Percentiles rank a stretch among this genome's conserved stretches.
These are phyloP conservation scores for Blepharisma japonicum DNA, from an alignment of 73 alveolate species.

Conservation along the genomic window DNA sequence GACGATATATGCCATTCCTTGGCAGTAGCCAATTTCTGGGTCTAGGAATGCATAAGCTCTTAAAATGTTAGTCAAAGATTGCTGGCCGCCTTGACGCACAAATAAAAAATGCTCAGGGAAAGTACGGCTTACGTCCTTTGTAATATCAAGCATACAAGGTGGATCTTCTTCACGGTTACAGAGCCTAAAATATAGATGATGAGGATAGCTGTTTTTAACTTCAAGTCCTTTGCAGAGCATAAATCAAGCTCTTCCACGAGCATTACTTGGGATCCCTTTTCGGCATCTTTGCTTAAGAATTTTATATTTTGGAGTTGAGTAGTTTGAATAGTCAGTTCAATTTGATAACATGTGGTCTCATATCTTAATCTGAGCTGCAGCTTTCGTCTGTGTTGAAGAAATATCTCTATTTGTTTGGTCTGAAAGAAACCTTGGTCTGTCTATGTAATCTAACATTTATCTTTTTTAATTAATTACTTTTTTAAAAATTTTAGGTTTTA, in stretches of 20 bases:
- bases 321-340: neutral
- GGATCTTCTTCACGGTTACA: conserved; percentile 23
- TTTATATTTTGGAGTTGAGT: neutral
- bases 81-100: conserved; percentile 19
- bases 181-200: conserved; percentile 14
- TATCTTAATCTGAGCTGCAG: no score
- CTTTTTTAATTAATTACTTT: no score
- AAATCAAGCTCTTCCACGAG: conserved; percentile 59
- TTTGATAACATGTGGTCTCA: no score
- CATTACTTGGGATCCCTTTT: conserved; percentile 66
- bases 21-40: conserved; percentile 78
- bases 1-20: conserved; percentile 75
- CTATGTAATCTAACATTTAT: no score
- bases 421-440: no score
- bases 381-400: no score
- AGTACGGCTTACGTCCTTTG: conserved; percentile 40
- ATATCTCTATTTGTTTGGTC: no score
- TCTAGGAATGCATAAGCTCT: conserved; percentile 67
- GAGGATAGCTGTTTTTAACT: neutral
- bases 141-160: conserved; percentile 10
- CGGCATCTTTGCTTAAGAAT: conserved; percentile 43
- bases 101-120: conserved; percentile 35
- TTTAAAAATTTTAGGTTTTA: no score
- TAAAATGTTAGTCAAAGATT: conserved; percentile 55
- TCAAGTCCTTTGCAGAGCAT: conserved; percentile 33